phyloP scores from a whole-genome alignment of 108 stramenopile genomes.

The Nitzschia sp. region DNA sequence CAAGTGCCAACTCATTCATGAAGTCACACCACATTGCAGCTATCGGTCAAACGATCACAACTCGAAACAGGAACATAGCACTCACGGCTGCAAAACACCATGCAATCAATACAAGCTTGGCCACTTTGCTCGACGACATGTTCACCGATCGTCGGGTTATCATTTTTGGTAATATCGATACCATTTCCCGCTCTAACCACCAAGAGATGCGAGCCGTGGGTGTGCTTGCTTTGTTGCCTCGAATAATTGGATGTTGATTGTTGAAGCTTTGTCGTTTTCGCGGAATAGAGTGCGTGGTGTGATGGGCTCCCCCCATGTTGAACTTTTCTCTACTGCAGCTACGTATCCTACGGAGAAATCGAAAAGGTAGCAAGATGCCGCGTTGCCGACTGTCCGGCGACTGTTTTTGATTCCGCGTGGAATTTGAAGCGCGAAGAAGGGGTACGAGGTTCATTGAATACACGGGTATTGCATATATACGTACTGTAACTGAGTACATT shows the following conservation, averaged over 20 bases:
- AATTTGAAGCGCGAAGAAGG: too few relatives aligned
- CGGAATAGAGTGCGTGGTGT: conserved; percentile 2
- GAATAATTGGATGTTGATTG: neutral
- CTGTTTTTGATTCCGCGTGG: neutral
- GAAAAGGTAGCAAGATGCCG: conserved; percentile 1
- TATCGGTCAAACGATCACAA: neutral
- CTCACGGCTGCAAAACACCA: conserved; percentile 33
- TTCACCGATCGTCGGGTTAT: neutral
- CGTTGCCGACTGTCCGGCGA: neutral
- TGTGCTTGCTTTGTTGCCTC: neutral
- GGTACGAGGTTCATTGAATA: too few relatives aligned
- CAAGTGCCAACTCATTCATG: too few relatives aligned
- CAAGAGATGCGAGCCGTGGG: neutral
- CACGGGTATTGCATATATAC: too few relatives aligned
- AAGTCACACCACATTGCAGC: too few relatives aligned
- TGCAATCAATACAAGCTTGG: conserved; percentile 20
- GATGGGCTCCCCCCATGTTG: conserved; percentile 6
- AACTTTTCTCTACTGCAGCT: conserved; percentile 10
- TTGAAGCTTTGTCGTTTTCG: neutral
- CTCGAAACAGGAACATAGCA: conserved; percentile 1
- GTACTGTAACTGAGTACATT: neutral
- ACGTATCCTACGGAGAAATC: conserved; percentile 12
- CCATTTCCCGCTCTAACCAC: neutral
- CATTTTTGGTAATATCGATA: too few relatives aligned
- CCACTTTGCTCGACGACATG: conserved; percentile 8